A percentile compares a stretch with the other conserved stretches of the same genome.
Conservation (phyloP, 1,284 basidiomycete genomes). For the Malassezia yamatoensis region DNA sequence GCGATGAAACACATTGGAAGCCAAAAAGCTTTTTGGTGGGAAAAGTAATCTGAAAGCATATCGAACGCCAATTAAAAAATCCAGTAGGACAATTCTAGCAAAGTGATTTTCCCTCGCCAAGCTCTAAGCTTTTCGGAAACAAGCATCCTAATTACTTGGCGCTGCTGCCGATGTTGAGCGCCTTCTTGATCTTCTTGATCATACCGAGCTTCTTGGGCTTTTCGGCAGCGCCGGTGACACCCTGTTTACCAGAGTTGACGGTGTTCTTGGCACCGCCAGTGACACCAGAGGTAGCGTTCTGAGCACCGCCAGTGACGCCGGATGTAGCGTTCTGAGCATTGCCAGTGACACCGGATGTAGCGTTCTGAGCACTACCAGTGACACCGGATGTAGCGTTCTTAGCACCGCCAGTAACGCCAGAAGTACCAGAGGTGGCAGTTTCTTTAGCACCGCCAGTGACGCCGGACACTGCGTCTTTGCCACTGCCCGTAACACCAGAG, state of each 20-base stretch:
- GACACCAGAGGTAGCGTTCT: not conserved
- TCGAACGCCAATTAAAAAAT: no score
- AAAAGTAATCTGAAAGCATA: no score
- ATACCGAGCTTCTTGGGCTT: conserved; percentile 19
- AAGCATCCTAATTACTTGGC: not conserved
- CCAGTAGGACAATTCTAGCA: no score
- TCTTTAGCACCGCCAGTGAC: not conserved
- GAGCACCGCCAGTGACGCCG: not conserved
- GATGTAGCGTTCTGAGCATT: not conserved
- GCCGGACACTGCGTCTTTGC: not conserved
- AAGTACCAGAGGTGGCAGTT: no score
- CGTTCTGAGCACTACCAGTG: not conserved
- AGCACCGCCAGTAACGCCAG: not conserved
- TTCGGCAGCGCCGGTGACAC: not conserved
- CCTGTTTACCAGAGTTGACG: not conserved
- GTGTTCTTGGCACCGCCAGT: conserved; percentile 6
- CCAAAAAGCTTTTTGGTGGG: no score
- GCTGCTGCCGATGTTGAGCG: conserved; percentile 16
- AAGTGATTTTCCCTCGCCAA: not conserved
- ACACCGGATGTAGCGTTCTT: not conserved
- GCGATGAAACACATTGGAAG: no score
- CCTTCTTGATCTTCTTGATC: conserved; percentile 13
- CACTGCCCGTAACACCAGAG: not conserved
- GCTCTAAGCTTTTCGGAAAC: not conserved
- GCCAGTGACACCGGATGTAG: not conserved